phyloP scores from a whole-genome alignment of 768 basidiomycete genomes.

The Pholiota molesta region DNA sequence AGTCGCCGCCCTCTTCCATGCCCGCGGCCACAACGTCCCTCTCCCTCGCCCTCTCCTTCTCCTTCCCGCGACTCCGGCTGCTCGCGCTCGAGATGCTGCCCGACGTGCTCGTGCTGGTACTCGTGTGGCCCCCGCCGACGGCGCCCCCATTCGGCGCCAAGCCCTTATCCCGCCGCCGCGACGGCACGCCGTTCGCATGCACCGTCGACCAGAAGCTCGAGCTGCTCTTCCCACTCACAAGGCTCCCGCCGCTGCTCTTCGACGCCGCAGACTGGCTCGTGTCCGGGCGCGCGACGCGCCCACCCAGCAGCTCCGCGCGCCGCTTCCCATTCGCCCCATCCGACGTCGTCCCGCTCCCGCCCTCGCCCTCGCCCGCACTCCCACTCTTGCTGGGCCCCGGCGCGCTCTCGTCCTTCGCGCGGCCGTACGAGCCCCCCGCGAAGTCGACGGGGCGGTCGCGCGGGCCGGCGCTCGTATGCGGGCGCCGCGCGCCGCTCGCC shows the following conservation, averaged over 20 bases:
- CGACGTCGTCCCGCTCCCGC: background rate
- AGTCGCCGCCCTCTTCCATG: background rate
- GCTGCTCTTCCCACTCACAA: conserved; percentile 5
- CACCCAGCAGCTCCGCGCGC: conserved; percentile 22
- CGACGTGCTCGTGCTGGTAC: conserved; percentile 4
- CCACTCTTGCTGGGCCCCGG: background rate
- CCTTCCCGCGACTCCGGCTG: conserved; percentile 42
- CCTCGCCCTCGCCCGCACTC: background rate
- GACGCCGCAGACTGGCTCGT: conserved; percentile 14
- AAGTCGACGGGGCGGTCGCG: conserved; percentile 52
- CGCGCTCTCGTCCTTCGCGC: conserved; percentile 11
- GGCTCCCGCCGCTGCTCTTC: background rate
- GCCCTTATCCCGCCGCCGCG: conserved; percentile 7
- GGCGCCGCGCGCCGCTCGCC: conserved; percentile 34
- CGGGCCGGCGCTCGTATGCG: conserved; percentile 78
- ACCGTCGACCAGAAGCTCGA: conserved; percentile 27
- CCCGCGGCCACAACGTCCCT: conserved; percentile 36
- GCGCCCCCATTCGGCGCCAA: background rate
- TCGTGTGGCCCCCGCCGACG: background rate
- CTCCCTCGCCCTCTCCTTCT: conserved; percentile 82
- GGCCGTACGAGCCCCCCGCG: conserved; percentile 26
- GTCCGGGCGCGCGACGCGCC: conserved; percentile 15
- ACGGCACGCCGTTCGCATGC: conserved; percentile 19
- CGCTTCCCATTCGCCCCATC: conserved; percentile 16
- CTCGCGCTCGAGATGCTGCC: conserved; percentile 33